phyloP scores from a whole-genome alignment of 208 protist genomes.

The Leishmania gerbilli region DNA sequence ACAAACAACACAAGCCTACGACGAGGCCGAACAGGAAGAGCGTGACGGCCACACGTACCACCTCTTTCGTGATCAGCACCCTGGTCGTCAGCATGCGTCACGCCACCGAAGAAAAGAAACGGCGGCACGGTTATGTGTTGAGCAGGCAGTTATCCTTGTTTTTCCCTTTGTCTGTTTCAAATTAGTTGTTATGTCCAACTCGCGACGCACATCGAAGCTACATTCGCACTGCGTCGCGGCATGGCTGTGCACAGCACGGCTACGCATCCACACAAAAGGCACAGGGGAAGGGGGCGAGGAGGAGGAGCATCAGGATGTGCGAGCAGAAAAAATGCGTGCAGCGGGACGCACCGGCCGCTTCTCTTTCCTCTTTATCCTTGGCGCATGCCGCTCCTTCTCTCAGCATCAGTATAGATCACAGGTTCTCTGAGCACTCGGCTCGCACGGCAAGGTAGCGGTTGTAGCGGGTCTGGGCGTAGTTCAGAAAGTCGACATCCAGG shows the following conservation, averaged over 20 bases:
- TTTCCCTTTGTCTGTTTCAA: background rate
- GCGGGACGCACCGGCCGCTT: background rate
- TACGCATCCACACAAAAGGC: background rate
- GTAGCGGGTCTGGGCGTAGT: constrained; percentile 73
- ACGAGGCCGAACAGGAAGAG: background rate
- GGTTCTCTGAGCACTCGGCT: constrained; percentile 37
- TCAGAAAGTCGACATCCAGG: constrained; percentile 88
- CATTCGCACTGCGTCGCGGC: background rate
- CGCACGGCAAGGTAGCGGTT: constrained; percentile 72
- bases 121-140: no score
- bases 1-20: background rate
- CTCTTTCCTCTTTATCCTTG: background rate
- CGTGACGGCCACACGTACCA: background rate
- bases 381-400: background rate
- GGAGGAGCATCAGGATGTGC: background rate
- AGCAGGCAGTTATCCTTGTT: background rate
- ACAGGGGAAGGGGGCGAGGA: background rate
- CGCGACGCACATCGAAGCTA: no score
- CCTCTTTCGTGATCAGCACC: background rate
- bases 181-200: background rate
- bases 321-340: background rate
- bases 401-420: constrained; percentile 1
- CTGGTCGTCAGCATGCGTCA: background rate
- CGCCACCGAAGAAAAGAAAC: background rate
- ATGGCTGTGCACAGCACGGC: background rate